These are phyloP conservation scores for Huntiella moniliformis DNA, from an alignment of 2,329 filamentous ascomycete species.

Conservation along the genomic window DNA sequence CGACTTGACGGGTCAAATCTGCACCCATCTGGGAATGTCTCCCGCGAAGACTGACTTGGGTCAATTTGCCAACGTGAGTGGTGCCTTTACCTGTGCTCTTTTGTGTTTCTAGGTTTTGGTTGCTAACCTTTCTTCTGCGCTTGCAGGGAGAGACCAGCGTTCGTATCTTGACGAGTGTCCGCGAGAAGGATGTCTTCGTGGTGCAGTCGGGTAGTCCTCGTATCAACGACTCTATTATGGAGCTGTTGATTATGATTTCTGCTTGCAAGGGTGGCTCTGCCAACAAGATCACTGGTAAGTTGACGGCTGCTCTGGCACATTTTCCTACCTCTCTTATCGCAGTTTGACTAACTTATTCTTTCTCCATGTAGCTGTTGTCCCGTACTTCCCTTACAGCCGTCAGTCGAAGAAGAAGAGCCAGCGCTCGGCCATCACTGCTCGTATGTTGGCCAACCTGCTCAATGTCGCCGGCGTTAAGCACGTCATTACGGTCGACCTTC, in stretches of 20 bases:
- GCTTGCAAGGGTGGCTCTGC: slow-evolving; percentile 96
- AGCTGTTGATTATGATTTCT: slow-evolving; percentile 96
- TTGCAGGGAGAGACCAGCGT: slow-evolving; percentile 50
- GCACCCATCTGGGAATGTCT: slow-evolving; percentile 47
- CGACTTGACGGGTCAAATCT: slow-evolving; percentile 45
- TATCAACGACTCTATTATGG: slow-evolving; percentile 99
- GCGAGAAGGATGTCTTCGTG: slow-evolving; percentile 97
- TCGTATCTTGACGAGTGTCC: slow-evolving; percentile 55
- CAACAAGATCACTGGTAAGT: slow-evolving; percentile 82
- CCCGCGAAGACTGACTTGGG: slow-evolving; percentile 46
- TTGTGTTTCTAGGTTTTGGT: neutral
- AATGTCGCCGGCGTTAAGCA: slow-evolving; percentile 89
- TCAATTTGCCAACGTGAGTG: slow-evolving; percentile 49
- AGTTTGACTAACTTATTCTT: slow-evolving; percentile 7
- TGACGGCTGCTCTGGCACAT: neutral
- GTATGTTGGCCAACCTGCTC: slow-evolving; percentile 91
- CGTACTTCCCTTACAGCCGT: slow-evolving; percentile 97
- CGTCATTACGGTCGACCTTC: slow-evolving; percentile 91
- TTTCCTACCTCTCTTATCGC: neutral
- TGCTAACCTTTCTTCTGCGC: slow-evolving; percentile 14
- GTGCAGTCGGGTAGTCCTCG: slow-evolving; percentile 89
- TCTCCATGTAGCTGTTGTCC: slow-evolving; percentile 48
- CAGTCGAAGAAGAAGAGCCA: slow-evolving; percentile 99
- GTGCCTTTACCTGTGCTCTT: neutral
- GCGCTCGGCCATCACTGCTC: slow-evolving; percentile 83